Evolutionary conservation across 192 early-diverging fungal genomes (phyloP).

Genomic region (Rhizophlyctis rosea): DNA sequence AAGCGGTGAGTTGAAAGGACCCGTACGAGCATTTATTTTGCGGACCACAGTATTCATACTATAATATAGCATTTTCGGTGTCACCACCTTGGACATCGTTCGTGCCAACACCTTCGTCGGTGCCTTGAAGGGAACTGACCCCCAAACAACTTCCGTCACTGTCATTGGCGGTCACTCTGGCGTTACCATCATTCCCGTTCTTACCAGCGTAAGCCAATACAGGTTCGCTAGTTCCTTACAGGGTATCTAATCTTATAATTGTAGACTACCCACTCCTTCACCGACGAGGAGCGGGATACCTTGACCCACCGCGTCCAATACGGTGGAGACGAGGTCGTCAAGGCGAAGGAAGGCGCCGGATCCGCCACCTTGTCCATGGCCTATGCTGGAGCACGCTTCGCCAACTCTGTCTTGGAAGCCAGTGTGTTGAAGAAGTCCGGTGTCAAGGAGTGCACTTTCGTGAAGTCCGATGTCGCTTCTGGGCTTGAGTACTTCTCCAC

Average conservation of each 20-base stretch:
- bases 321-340: constrained; percentile 68
- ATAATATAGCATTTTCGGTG: constrained; percentile 47
- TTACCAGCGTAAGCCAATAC: constrained; percentile 43
- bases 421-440: constrained; percentile 52
- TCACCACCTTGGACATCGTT: constrained; percentile 62
- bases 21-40: background rate
- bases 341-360: constrained; percentile 63
- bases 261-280: constrained; percentile 47
- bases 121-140: constrained; percentile 40
- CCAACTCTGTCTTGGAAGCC: constrained; percentile 51
- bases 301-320: constrained; percentile 63
- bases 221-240: constrained; percentile 7
- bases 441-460: constrained; percentile 57
- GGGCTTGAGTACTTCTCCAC: constrained; percentile 62
- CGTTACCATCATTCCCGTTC: constrained; percentile 60
- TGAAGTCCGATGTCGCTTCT: constrained; percentile 41
- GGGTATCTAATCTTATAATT: constrained; percentile 32
- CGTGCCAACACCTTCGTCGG: constrained; percentile 60
- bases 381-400: constrained; percentile 59
- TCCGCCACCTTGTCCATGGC: constrained; percentile 66
- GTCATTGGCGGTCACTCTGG: constrained; percentile 72
- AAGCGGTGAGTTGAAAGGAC: constrained; percentile 42
- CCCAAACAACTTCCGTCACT: constrained; percentile 40
- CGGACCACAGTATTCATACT: background rate
- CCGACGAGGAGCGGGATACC: constrained; percentile 49